Evolutionary conservation across 768 basidiomycete species (phyloP), one percentile per base, ranked within the genome.

Genomic region (Baorangia bicolor): DNA sequence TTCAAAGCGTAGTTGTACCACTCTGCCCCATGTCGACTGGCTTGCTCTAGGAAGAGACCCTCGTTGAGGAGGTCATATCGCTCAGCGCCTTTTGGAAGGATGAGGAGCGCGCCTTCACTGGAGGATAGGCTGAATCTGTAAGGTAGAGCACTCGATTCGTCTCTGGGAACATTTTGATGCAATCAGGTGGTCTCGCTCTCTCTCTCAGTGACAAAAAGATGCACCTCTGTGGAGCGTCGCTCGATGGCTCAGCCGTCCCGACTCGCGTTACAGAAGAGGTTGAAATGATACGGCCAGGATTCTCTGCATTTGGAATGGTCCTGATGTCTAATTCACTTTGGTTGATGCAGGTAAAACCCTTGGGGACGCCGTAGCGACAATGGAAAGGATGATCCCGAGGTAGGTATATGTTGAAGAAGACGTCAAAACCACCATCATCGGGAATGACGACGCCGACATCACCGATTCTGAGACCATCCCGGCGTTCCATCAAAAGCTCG

Each of bases 331-430:
- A 41, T 16, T 41, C 10, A n/a, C 30, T 18, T 10, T 28, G 53
- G 20, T 45, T 2, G 34, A 75, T 31, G 8, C 60, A 64, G 2
- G 46, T 49, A 47, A 73, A 73, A 14, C 58, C 56, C 3, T 55
- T 56, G 1, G 75, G 71, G 6, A 73, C 64, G 2, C 61, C 57
- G 28, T 45, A 33, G 30, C 30, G 56, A 43, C 47, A 47, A 13
- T 55, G 46, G 18, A 47, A 60, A 4, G 60, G 33, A 50, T 75
- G 69, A 21, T 71, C 63, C 7, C 59, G 65, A 42, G 71, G 65
- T 9, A 69, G 51, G 30, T 63, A 69, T 6, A 73, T 68, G 48
- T 72, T 74, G 61, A 75, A 75, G 1, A 73, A 60, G 55, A 69
- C 70, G 49, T 68, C 66, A 27, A 75, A 75, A 10, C 59, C 61